phyloP scores from a whole-genome alignment of 768 basidiomycete genomes.

The Tricholoma saponaceum region DNA sequence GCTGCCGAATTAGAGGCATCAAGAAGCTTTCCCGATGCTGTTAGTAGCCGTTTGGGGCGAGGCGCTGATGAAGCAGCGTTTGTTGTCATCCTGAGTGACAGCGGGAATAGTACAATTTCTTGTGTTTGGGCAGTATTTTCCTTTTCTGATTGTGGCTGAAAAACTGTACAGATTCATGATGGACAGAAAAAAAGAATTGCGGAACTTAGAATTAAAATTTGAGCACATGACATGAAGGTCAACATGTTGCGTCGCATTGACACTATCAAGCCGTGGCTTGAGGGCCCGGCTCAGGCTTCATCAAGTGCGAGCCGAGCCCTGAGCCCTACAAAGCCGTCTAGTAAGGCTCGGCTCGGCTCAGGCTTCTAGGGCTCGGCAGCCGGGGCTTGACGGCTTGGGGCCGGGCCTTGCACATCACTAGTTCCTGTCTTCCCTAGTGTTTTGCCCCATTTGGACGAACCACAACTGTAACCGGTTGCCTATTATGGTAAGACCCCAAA shows the following conservation, averaged over 20 bases:
- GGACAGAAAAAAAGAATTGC: not conserved
- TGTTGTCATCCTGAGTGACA: not conserved
- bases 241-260: not conserved
- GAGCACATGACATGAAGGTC: not conserved
- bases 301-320: not conserved
- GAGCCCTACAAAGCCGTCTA: not conserved
- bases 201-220: not conserved
- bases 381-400: not conserved
- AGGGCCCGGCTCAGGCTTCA: not conserved
- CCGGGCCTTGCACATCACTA: not conserved
- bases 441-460: no score
- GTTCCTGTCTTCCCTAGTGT: no score
- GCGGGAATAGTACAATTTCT: no score
- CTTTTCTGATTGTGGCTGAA: not conserved
- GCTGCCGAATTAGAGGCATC: not conserved
- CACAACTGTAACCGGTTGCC: no score
- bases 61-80: slow-evolving; percentile 9
- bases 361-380: not conserved
- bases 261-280: not conserved
- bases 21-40: not conserved
- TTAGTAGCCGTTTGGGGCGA: slow-evolving; percentile 3
- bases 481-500: no score
- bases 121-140: not conserved
- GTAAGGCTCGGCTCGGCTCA: not conserved
- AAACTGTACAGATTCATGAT: not conserved